Evolutionary conservation across 805 yeast genomes (phyloP), one percentile per base, ranked within the genome.

Genomic region (Barnettozyma sucrosica): DNA sequence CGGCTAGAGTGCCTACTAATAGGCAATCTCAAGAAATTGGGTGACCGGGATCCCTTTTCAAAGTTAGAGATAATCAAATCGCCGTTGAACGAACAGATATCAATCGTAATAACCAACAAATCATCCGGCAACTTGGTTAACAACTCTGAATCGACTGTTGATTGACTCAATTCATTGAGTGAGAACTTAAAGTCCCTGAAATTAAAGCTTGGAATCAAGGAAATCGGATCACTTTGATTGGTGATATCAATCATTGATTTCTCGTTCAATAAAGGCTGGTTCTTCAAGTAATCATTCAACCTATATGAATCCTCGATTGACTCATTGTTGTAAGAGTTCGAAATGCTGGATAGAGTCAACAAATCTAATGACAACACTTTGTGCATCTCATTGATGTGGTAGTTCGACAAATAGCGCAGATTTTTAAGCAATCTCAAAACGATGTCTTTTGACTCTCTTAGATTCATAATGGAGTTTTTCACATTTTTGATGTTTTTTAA

Each of bases 21-120:
- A 0, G 95, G 90, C 23, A 89, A 59, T 44, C 83, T 71, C 14
- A 85, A 45, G 43, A 75, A 66, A 14, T 75, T 68, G 4, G 83
- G 83, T 1, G 54, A 55, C 0, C 56, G 43, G 45, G 56, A 46
- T 50, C 55, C 50, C 3, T 66, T 55, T 24, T 66, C 70, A 34
- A 69, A 61, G 51, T 76, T 72, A 4, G 84, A 65, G 4, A 89
- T 48, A 0, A 83, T 52, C 24, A 89, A 65, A 57, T 79, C 82
- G 0, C 82, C 85, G 8, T 82, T 74, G 8, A 69, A 55, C 0
- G 76, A 66, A 51, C 88, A 80, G 8, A 79, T 58, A 55, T 83
- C 90, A 21, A 89, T 63, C 1, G 83, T 70, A 1, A 87, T 65
- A 0, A 83, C 74, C 3, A 70, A 56, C 90, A 89, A 84, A 19